Evolutionary conservation across 2,329 filamentous ascomycete species (phyloP).

Genomic region (Cryphonectria carpinicola): DNA sequence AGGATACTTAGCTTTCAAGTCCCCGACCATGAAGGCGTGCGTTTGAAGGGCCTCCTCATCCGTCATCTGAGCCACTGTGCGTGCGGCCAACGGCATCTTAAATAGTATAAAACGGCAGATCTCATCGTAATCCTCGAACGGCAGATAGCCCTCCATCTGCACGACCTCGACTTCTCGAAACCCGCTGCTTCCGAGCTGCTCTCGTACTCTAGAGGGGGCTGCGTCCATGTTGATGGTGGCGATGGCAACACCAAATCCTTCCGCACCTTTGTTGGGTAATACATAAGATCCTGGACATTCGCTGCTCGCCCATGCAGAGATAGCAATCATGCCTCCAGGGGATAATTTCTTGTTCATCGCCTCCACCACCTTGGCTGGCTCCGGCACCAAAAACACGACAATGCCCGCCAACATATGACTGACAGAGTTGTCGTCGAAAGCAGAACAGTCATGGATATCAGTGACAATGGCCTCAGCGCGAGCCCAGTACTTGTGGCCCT

Average conservation of each 20-base stretch:
- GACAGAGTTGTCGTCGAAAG: conserved; percentile 23
- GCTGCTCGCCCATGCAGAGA: conserved; percentile 24
- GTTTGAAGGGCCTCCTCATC: conserved; percentile 28
- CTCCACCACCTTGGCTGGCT: conserved; percentile 24
- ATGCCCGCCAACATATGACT: conserved; percentile 28
- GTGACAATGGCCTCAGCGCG: conserved; percentile 17
- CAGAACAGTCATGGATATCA: conserved; percentile 25
- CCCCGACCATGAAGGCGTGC: conserved; percentile 27
- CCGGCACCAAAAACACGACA: conserved; percentile 27
- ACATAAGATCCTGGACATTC: conserved; percentile 28
- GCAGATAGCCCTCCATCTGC: conserved; percentile 18
- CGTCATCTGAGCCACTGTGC: conserved; percentile 25
- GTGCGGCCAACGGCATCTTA: conserved; percentile 27
- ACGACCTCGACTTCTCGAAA: conserved; percentile 27
- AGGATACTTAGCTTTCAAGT: conserved; percentile 29
- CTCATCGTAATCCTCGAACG: conserved; percentile 26
- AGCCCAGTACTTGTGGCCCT: conserved; percentile 22
- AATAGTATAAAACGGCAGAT: conserved; percentile 26
- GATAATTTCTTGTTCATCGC: conserved; percentile 21
- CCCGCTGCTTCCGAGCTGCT: conserved; percentile 17
- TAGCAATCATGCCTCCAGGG: conserved; percentile 26
- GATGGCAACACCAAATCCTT: conserved; percentile 20
- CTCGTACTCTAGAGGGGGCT: conserved; percentile 19
- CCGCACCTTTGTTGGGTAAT: conserved; percentile 25
- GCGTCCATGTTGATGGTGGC: conserved; percentile 22